These are phyloP conservation scores for Ceratocystis diversiconidia DNA, from an alignment of 2,329 filamentous ascomycete species.

Conservation along the genomic window DNA sequence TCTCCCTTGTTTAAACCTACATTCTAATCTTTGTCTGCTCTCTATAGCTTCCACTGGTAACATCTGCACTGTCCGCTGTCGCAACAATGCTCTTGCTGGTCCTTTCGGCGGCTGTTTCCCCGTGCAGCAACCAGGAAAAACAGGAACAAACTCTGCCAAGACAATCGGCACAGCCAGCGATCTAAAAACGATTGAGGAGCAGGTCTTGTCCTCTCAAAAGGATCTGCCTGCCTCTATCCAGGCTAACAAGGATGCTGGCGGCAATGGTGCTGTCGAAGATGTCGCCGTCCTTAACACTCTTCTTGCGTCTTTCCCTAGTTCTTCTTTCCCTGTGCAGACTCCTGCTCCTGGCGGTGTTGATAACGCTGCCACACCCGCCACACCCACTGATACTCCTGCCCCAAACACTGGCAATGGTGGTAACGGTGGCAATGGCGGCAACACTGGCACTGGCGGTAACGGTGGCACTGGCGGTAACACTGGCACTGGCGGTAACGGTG, in stretches of 20 bases:
- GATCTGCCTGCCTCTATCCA: conserved; percentile 32
- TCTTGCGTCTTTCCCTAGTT: conserved; percentile 22
- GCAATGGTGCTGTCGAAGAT: conserved; percentile 22
- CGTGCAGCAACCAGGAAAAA: conserved; percentile 38
- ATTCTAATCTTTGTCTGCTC: not conserved
- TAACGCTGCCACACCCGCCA: conserved; percentile 11
- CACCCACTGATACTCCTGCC: conserved; percentile 12
- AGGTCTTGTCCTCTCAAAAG: conserved; percentile 37
- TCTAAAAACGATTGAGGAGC: conserved; percentile 31
- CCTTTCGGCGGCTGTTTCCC: conserved; percentile 46
- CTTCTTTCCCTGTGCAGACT: conserved; percentile 26
- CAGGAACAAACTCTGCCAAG: conserved; percentile 31
- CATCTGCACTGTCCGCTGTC: conserved; percentile 44
- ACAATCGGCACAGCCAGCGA: conserved; percentile 34
- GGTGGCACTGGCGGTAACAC: not conserved
- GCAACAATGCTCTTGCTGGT: conserved; percentile 42
- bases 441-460: conserved; percentile 13
- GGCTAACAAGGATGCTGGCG: conserved; percentile 32
- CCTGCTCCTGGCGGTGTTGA: conserved; percentile 20
- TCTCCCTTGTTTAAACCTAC: too few relatives aligned
- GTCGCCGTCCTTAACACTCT: conserved; percentile 25
- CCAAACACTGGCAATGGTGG: conserved; percentile 18
- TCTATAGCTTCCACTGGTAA: conserved; percentile 39
- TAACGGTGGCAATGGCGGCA: conserved; percentile 13
- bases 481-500: not conserved